Evolutionary conservation across 2,329 filamentous ascomycete species (phyloP).

Genomic region (Scytalidium lignicola): DNA sequence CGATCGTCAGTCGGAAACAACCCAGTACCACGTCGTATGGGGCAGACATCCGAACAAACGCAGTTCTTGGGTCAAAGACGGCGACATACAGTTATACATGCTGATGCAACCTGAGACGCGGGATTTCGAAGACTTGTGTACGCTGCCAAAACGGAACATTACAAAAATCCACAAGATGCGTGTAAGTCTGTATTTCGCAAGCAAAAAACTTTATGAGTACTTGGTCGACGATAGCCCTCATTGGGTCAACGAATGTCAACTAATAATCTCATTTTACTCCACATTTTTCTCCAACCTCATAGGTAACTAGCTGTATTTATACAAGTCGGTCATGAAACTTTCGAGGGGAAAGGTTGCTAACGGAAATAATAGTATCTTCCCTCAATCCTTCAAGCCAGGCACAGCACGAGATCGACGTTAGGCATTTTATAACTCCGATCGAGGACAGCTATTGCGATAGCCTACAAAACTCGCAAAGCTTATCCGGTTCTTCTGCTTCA

Average conservation of each 20-base stretch:
- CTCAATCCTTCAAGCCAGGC: slow-evolving; percentile 11
- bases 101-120: slow-evolving; percentile 11
- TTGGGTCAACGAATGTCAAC: slow-evolving; percentile 16
- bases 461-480: slow-evolving; percentile 7
- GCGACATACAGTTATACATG: slow-evolving; percentile 15
- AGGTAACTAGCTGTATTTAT: slow-evolving; percentile 11
- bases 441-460: slow-evolving; percentile 8
- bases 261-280: slow-evolving; percentile 18
- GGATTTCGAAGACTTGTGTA: slow-evolving; percentile 13
- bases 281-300: slow-evolving; percentile 13
- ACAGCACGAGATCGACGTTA: slow-evolving; percentile 11
- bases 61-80: slow-evolving; percentile 18
- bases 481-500: slow-evolving; percentile 1
- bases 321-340: slow-evolving; percentile 7
- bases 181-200: slow-evolving; percentile 4
- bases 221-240: slow-evolving; percentile 9
- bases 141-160: slow-evolving; percentile 10
- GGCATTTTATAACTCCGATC: slow-evolving; percentile 12
- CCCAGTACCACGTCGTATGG: slow-evolving; percentile 16
- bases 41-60: slow-evolving; percentile 14
- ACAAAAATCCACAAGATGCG: slow-evolving; percentile 13
- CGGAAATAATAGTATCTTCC: slow-evolving; percentile 13
- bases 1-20: slow-evolving; percentile 13
- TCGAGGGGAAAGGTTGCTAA: slow-evolving; percentile 14
- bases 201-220: slow-evolving; percentile 18